Evolutionary conservation across 1,139 yeast genomes (phyloP), one percentile per base, ranked within the genome.

Genomic region (Kodamaea arcana): DNA sequence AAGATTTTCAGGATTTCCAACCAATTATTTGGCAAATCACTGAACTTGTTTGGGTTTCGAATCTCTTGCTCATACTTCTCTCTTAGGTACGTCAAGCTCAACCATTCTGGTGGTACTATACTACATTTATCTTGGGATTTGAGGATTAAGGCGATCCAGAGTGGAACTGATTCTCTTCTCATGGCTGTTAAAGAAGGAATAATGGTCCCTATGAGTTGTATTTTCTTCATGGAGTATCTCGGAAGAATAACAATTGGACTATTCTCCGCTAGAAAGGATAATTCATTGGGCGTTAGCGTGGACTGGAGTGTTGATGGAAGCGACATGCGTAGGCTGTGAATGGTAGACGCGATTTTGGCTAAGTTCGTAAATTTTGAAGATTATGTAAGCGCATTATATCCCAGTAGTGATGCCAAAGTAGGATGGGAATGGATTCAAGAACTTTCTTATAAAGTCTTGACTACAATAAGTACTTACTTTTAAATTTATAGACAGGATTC

Each of bases 91-190:
- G 65, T 63, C 34, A 75, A 59, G 12, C 70, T 72, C n/a, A 92
- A 68, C 99, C 99, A 92, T 2, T 66, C 70, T 0, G 99, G 99
- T 9, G 90, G 82, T 5, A 88, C 80, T 3, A 92, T 80, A 42
- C 81, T 82, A 57, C 97, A 87, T 47, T 90, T 82, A 33, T 80
- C 82, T 56, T 92, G 97, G 30, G 83, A 78, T 51, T 87, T 87
- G 36, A 92, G 65, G 13, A 90, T 66, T 11, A 88, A 57, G 0
- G 97, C 97, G 16, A 86, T 67, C 98, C 98, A 92, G 3, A 92
- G 47, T 0, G 97, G 95, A 0, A 92, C 80, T 32, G 74, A 67
- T 22, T 74, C 77, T 37, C 92, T 69, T 43, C 83, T 74, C 74
- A 85, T 73, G 2, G 95, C 88, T 35, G 78, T 58, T 42, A 83